phyloP scores from a whole-genome alignment of 345 rosid species.

The Capsella bursapastoris region DNA sequence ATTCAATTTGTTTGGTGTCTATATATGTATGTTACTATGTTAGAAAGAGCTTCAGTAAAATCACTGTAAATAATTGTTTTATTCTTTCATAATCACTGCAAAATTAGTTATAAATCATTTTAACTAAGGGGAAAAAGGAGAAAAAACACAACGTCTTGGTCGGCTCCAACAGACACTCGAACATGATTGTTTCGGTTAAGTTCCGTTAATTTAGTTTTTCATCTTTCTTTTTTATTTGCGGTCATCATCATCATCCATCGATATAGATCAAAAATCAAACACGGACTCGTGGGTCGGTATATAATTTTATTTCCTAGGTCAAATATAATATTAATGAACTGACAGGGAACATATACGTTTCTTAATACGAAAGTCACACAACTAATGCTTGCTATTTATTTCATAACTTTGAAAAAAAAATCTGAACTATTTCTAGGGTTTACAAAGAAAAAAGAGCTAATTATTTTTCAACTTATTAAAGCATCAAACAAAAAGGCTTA shows the following conservation, averaged over 20 bases:
- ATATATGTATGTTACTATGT: too few species aligned
- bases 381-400: neutral
- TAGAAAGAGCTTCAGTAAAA: too few species aligned
- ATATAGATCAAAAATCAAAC: neutral
- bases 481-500: too few species aligned
- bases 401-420: neutral
- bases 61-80: too few species aligned
- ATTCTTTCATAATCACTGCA: too few species aligned
- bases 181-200: neutral
- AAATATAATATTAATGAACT: conserved; percentile 3
- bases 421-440: neutral
- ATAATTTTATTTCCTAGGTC: neutral
- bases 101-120: too few species aligned
- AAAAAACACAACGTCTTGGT: neutral
- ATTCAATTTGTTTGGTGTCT: too few species aligned
- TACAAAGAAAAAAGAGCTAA: neutral
- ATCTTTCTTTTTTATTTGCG: neutral
- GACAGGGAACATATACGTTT: neutral
- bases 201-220: conserved; percentile 9
- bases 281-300: conserved; percentile 18
- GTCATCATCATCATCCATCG: neutral
- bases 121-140: too few species aligned
- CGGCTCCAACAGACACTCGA: neutral
- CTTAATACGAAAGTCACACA: neutral
- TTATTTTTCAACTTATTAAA: neutral